Percentiles rank a stretch among this genome's conserved stretches.
Conservation (phyloP, 2,329 filamentous ascomycete genomes). For the Verticillium albo-atrum region DNA sequence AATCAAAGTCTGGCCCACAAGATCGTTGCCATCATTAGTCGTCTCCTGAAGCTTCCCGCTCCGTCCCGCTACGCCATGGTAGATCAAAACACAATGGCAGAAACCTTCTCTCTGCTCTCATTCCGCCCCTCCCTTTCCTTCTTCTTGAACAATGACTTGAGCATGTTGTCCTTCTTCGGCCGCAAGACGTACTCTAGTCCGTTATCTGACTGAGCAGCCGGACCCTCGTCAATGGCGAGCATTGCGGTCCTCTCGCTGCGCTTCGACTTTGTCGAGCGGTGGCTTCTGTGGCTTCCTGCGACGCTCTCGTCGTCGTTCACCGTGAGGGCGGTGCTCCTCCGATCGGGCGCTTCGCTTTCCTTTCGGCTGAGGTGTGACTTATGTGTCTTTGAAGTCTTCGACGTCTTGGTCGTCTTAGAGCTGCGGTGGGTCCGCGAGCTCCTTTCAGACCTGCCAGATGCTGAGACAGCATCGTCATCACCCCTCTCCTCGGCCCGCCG, state of each 20-base stretch:
- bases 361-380: slow-evolving; percentile 22
- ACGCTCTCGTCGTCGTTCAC: slow-evolving; percentile 28
- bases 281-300: slow-evolving; percentile 30
- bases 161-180: slow-evolving; percentile 50
- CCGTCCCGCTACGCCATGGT: background rate
- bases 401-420: slow-evolving; percentile 16
- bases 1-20: background rate
- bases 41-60: background rate
- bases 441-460: slow-evolving; percentile 25
- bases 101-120: slow-evolving; percentile 20
- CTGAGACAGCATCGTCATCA: slow-evolving; percentile 28
- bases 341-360: slow-evolving; percentile 13
- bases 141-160: slow-evolving; percentile 55
- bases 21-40: background rate
- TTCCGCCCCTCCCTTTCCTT: slow-evolving; percentile 44
- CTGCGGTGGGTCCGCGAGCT: slow-evolving; percentile 19
- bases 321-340: background rate
- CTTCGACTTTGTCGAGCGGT: slow-evolving; percentile 20
- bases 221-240: slow-evolving; percentile 28
- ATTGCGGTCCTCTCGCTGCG: slow-evolving; percentile 23
- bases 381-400: slow-evolving; percentile 21
- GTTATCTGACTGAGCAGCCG: slow-evolving; percentile 24
- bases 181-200: slow-evolving; percentile 35
- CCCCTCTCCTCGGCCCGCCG: slow-evolving; percentile 21
- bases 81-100: slow-evolving; percentile 10